Percentiles rank a stretch among this genome's conserved stretches.
These are phyloP conservation scores for Delphinella strobiligena DNA, from an alignment of 2,329 filamentous ascomycete genomes.

Conservation along the genomic window DNA sequence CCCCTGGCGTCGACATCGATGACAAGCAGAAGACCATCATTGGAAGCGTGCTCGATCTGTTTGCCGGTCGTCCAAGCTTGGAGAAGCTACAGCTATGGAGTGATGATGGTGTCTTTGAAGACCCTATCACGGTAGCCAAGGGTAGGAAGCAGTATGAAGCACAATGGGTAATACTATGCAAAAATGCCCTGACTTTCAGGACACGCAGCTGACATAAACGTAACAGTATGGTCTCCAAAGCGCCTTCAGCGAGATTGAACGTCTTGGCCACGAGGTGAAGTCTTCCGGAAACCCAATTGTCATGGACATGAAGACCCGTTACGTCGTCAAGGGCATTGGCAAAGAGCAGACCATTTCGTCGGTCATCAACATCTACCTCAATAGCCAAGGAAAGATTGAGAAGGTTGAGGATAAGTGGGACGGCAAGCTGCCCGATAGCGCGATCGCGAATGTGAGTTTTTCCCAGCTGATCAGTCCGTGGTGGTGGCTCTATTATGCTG, in stretches of 20 bases:
- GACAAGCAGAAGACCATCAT: constrained; percentile 42
- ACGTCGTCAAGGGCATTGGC: constrained; percentile 41
- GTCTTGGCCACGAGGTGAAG: constrained; percentile 42
- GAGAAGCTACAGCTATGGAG: constrained; percentile 49
- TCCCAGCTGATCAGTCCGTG: constrained; percentile 21
- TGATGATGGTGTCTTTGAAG: constrained; percentile 44
- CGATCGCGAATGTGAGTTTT: constrained; percentile 39
- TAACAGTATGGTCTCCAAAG: constrained; percentile 45
- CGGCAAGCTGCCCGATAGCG: constrained; percentile 38
- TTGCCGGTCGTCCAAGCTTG: constrained; percentile 47
- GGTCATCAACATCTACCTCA: constrained; percentile 35
- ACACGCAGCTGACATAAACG: background rate
- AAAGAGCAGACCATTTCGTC: constrained; percentile 40
- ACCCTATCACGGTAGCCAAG: constrained; percentile 45
- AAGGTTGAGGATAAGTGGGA: constrained; percentile 46
- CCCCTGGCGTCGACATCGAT: constrained; percentile 38
- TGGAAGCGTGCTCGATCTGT: constrained; percentile 49
- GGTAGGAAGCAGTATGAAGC: constrained; percentile 42
- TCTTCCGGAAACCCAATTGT: constrained; percentile 47
- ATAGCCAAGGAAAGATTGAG: constrained; percentile 29
- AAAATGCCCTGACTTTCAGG: background rate
- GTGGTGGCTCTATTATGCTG: constrained; percentile 28
- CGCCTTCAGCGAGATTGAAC: constrained; percentile 46
- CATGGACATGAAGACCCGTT: constrained; percentile 41
- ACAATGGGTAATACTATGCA: constrained; percentile 39